Conservation (phyloP, 208 protist species). For the Acanthamoeba royreba region DNA sequence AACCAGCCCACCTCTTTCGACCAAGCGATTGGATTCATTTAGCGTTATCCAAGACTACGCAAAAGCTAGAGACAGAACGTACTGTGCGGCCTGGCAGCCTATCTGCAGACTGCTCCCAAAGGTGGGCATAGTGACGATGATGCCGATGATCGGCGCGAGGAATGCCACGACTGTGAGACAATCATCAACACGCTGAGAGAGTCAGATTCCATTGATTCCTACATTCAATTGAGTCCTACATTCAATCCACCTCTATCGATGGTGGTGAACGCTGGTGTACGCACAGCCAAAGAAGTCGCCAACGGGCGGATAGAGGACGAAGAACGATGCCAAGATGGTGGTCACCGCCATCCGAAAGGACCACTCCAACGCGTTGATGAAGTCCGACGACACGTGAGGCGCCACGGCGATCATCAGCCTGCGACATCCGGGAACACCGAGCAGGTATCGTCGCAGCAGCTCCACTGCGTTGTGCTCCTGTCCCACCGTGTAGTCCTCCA, state of each 20-base stretch:
- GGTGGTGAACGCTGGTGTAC: neutral
- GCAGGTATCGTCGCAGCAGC: neutral
- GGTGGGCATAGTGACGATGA: neutral
- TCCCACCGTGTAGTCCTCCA: conserved; percentile 21
- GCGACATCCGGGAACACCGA: neutral
- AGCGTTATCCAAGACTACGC: neutral
- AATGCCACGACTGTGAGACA: neutral
- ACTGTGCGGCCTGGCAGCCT: neutral
- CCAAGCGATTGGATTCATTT: neutral
- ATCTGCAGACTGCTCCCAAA: neutral
- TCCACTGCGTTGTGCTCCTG: neutral
- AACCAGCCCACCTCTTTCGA: neutral
- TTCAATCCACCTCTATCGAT: neutral
- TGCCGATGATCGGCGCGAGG: neutral
- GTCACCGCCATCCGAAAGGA: neutral
- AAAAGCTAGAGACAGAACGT: neutral
- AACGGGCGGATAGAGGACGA: neutral
- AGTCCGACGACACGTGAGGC: neutral
- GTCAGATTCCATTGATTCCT: neutral
- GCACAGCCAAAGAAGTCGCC: conserved; percentile 13
- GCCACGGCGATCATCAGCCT: neutral
- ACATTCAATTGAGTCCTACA: neutral
- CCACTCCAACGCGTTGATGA: neutral
- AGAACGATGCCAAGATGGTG: conserved; percentile 10
- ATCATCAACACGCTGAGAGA: neutral